Evolutionary conservation across 805 yeast species (phyloP).

Genomic region (Scheffersomyces stipitis): DNA sequence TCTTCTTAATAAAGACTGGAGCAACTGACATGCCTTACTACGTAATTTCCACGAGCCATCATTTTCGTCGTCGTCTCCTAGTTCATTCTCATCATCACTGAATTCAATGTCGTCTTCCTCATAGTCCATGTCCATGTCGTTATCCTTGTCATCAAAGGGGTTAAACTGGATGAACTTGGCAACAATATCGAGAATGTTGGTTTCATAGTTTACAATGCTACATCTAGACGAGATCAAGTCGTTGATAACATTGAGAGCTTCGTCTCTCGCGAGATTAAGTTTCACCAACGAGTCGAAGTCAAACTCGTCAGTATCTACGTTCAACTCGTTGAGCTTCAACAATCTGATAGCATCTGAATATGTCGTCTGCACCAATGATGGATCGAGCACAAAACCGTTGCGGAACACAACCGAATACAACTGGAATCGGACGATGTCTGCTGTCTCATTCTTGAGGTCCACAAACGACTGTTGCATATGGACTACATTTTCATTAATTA

Average conservation of each 20-base stretch:
- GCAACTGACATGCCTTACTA: constrained; percentile 46
- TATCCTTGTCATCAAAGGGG: constrained; percentile 32
- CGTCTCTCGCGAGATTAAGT: constrained; percentile 51
- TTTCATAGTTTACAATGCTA: constrained; percentile 7
- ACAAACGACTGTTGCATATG: neutral
- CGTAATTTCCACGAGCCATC: constrained; percentile 63
- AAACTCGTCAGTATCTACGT: constrained; percentile 25
- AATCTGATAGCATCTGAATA: constrained; percentile 4
- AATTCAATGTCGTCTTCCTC: constrained; percentile 17
- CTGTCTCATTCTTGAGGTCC: no score
- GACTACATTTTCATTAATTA: neutral
- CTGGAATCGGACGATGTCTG: constrained; percentile 1
- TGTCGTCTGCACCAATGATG: constrained; percentile 4
- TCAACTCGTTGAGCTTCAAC: constrained; percentile 2
- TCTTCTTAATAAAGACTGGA: constrained; percentile 35
- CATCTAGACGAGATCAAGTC: constrained; percentile 21
- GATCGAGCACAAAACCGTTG: constrained; percentile 3
- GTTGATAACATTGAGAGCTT: constrained; percentile 45
- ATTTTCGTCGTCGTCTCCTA: constrained; percentile 42
- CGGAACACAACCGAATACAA: constrained; percentile 7
- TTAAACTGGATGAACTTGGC: constrained; percentile 27
- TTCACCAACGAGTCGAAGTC: constrained; percentile 46
- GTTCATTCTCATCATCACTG: constrained; percentile 49
- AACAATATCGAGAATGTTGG: constrained; percentile 17
- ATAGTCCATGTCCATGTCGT: constrained; percentile 19